phyloP scores from a whole-genome alignment of 2,329 filamentous ascomycete species.

The Bisporella sp. region DNA sequence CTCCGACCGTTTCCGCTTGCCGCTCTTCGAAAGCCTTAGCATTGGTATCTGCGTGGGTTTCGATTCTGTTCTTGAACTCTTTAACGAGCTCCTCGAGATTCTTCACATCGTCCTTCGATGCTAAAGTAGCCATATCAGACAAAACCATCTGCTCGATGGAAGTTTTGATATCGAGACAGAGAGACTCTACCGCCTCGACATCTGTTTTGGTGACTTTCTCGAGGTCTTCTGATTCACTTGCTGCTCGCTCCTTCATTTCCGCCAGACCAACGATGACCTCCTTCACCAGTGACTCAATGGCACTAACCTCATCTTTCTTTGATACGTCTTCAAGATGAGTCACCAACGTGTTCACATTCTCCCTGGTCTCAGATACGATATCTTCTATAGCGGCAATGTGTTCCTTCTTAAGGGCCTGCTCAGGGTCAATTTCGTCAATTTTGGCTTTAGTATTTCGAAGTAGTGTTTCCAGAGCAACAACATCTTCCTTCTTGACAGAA shows the following conservation, averaged over 20 bases:
- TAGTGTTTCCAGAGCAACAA: constrained; percentile 84
- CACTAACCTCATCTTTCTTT: constrained; percentile 70
- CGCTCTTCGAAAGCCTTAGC: constrained; percentile 77
- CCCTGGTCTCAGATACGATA: constrained; percentile 68
- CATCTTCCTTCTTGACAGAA: constrained; percentile 70
- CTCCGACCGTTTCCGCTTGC: constrained; percentile 72
- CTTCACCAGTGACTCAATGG: constrained; percentile 70
- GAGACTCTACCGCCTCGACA: constrained; percentile 70
- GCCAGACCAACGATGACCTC: constrained; percentile 72
- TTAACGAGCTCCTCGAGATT: constrained; percentile 64
- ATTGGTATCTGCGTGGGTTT: constrained; percentile 63
- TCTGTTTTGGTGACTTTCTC: constrained; percentile 74
- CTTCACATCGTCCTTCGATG: constrained; percentile 70
- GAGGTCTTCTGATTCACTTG: constrained; percentile 34
- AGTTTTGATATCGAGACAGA: constrained; percentile 79
- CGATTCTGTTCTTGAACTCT: constrained; percentile 62
- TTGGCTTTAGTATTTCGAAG: constrained; percentile 83
- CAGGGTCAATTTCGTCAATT: constrained; percentile 74
- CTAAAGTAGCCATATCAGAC: constrained; percentile 62
- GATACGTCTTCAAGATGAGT: constrained; percentile 63
- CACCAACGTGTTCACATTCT: constrained; percentile 59
- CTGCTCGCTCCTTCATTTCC: constrained; percentile 50
- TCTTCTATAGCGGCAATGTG: constrained; percentile 46
- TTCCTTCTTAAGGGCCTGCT: constrained; percentile 61
- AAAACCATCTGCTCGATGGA: constrained; percentile 67